These are phyloP conservation scores for Angophora floribunda DNA, from an alignment of 345 rosid species.

Conservation along the genomic window DNA sequence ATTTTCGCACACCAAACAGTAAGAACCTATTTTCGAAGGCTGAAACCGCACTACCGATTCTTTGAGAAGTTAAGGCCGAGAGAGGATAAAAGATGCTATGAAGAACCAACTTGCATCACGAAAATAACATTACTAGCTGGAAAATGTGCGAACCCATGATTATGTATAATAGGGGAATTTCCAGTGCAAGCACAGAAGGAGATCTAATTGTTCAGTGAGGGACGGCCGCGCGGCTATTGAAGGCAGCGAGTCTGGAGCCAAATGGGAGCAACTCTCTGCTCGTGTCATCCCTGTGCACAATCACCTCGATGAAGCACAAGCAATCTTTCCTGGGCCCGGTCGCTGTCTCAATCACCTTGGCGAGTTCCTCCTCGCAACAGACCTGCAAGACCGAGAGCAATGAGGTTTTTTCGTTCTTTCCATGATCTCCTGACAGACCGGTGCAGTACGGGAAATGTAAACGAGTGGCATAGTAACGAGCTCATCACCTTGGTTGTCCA, in stretches of 20 bases:
- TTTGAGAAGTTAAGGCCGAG: not conserved
- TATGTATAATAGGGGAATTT: not conserved
- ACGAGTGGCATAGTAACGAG: not conserved
- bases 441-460: not conserved
- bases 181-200: not conserved
- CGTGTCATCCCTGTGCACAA: conserved; percentile 52
- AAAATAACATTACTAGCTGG: not conserved
- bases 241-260: conserved; percentile 48
- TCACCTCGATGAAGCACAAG: conserved; percentile 58
- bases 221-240: conserved; percentile 56
- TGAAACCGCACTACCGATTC: not conserved
- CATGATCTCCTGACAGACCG: not conserved
- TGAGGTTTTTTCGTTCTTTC: not conserved
- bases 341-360: conserved; percentile 34
- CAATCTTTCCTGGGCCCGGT: conserved; percentile 32
- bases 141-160: not conserved
- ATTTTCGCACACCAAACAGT: not conserved
- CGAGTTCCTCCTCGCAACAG: conserved; percentile 30
- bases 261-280: conserved; percentile 57
- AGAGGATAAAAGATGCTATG: not conserved
- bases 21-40: not conserved
- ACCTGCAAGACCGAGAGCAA: conserved; percentile 12
- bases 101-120: not conserved
- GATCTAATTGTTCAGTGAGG: not conserved
- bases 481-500: conserved; percentile 51